A percentile compares a stretch with the other conserved stretches of the same genome.
Evolutionary conservation across 352 stramenopile species (phyloP).

Genomic region (Phytophthora constricta): DNA sequence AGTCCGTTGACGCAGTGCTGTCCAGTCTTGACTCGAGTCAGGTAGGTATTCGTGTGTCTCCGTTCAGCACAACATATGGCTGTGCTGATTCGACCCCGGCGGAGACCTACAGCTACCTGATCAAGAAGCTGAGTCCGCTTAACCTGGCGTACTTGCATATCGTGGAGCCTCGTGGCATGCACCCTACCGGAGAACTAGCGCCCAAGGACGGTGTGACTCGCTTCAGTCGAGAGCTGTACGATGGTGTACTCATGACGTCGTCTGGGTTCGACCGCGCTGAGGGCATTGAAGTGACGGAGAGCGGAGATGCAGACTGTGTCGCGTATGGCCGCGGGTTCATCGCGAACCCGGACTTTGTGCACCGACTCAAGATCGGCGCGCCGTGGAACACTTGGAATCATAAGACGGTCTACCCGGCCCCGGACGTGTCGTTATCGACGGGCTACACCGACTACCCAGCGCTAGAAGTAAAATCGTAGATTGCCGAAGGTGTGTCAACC

Average conservation of each 20-base stretch:
- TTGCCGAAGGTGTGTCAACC: no score
- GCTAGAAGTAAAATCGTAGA: slow-evolving; percentile 17
- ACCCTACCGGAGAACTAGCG: slow-evolving; percentile 28
- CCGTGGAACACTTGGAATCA: slow-evolving; percentile 46
- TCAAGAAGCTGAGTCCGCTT: no score
- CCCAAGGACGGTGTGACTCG: slow-evolving; percentile 45
- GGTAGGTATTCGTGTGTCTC: no score
- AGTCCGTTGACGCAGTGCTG: no score
- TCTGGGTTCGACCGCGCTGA: slow-evolving; percentile 49
- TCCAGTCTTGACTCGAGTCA: no score
- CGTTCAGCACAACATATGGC: no score
- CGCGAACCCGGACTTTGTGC: slow-evolving; percentile 67
- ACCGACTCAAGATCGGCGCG: slow-evolving; percentile 45
- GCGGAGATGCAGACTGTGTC: slow-evolving; percentile 52
- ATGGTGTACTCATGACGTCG: slow-evolving; percentile 54
- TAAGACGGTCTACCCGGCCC: slow-evolving; percentile 37
- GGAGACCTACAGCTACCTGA: no score
- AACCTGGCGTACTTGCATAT: no score
- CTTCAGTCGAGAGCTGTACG: slow-evolving; percentile 50
- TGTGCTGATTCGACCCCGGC: no score
- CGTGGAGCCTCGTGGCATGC: no score
- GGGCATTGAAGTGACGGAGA: slow-evolving; percentile 43
- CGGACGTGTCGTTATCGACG: slow-evolving; percentile 14
- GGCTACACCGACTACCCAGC: slow-evolving; percentile 55
- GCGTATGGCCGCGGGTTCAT: slow-evolving; percentile 68